Percentiles rank a stretch among this genome's conserved stretches.
phyloP scores from a whole-genome alignment of 768 basidiomycete species.

The Calvatia gigantea region DNA sequence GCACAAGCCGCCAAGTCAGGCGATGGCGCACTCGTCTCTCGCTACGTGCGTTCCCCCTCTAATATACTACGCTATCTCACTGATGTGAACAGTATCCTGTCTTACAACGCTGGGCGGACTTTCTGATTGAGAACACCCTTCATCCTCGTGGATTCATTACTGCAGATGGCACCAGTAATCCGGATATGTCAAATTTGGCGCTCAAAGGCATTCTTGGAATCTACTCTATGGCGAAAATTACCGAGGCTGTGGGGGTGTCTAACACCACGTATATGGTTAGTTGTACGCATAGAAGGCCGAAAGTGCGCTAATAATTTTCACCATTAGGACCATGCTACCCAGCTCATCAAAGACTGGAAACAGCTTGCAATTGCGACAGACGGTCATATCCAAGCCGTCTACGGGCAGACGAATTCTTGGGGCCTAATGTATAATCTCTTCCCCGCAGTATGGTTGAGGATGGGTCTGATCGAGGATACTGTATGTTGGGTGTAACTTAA shows the following conservation, averaged over 20 bases:
- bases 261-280: constrained; percentile 1
- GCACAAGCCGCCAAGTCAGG: constrained; percentile 30
- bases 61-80: not conserved
- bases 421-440: constrained; percentile 51
- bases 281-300: no score
- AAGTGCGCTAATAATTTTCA: no score
- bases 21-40: constrained; percentile 33
- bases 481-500: constrained; percentile 8
- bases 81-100: constrained; percentile 32
- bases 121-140: constrained; percentile 35
- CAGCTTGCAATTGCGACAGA: constrained; percentile 9
- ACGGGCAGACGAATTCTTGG: constrained; percentile 24
- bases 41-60: constrained; percentile 27
- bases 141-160: constrained; percentile 13
- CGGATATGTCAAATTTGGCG: constrained; percentile 51
- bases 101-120: constrained; percentile 50
- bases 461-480: constrained; percentile 29
- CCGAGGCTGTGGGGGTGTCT: constrained; percentile 25
- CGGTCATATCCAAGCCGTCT: constrained; percentile 17
- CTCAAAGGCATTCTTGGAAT: constrained; percentile 59
- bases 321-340: not conserved
- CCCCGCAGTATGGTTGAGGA: constrained; percentile 42
- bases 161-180: constrained; percentile 19
- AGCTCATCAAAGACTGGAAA: constrained; percentile 14
- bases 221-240: constrained; percentile 50